Conservation (phyloP, 768 basidiomycete species). For the Naganishia onofrii region DNA sequence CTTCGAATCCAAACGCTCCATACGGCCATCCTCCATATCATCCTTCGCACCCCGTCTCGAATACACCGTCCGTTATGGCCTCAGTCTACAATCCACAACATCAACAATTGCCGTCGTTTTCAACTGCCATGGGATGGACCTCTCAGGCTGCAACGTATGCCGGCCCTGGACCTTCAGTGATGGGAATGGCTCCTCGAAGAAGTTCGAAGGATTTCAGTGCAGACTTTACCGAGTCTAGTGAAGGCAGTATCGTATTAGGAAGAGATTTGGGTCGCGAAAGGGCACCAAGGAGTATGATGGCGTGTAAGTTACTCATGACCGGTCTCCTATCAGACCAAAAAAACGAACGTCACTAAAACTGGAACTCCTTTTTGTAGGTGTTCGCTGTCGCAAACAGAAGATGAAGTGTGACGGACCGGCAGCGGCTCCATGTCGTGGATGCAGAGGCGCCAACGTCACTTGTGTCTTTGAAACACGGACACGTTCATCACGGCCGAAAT, state of each 20-base stretch:
- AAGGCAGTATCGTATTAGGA: slow-evolving; percentile 28
- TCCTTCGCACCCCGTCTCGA: neutral
- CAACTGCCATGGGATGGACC: slow-evolving; percentile 25
- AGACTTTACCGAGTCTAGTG: slow-evolving; percentile 25
- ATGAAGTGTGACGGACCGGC: slow-evolving; percentile 35
- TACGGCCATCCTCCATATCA: slow-evolving; percentile 12
- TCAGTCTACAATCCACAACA: slow-evolving; percentile 14
- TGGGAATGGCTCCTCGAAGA: neutral
- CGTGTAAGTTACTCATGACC: slow-evolving; percentile 21
- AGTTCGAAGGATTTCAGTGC: slow-evolving; percentile 18
- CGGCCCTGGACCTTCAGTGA: slow-evolving; percentile 9
- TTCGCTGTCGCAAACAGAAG: slow-evolving; percentile 34
- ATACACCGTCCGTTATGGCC: slow-evolving; percentile 13
- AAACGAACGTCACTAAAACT: neutral
- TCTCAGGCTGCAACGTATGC: slow-evolving; percentile 21
- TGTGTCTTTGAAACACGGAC: slow-evolving; percentile 32
- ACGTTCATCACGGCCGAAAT: slow-evolving; percentile 31
- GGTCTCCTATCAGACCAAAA: neutral
- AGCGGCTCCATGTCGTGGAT: slow-evolving; percentile 32
- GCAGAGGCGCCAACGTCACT: slow-evolving; percentile 30
- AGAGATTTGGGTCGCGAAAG: slow-evolving; percentile 30
- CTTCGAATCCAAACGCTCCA: neutral
- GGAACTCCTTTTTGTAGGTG: slow-evolving; percentile 10
- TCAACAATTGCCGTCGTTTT: slow-evolving; percentile 20
- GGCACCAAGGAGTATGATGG: slow-evolving; percentile 33